Conservation (phyloP, 2,329 filamentous ascomycete genomes). For the Aspergillus sp. region DNA sequence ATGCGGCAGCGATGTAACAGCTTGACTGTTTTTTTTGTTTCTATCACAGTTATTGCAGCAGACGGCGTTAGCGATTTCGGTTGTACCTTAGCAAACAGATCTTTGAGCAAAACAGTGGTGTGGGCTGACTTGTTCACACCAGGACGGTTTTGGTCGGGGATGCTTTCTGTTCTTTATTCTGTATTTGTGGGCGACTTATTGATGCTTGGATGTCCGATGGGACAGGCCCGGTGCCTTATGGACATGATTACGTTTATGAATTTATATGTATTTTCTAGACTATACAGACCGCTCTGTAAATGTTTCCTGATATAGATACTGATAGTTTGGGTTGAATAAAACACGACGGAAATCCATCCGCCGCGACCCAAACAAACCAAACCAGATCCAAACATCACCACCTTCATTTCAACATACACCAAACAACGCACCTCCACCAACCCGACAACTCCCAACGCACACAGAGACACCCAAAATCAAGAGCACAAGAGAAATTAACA, state of each 20-base stretch:
- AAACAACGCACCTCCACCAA: neutral
- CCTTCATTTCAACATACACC: neutral
- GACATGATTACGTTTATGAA: neutral
- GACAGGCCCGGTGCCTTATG: constrained; percentile 7
- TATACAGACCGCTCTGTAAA: too few species aligned
- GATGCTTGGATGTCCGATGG: neutral
- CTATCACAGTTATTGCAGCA: constrained; percentile 24
- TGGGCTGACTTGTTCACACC: neutral
- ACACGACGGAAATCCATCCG: constrained; percentile 1
- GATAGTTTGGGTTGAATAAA: too few species aligned
- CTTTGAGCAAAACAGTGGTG: constrained; percentile 5
- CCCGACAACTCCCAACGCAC: neutral
- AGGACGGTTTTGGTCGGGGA: neutral
- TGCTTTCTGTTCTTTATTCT: neutral
- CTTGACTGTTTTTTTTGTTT: constrained; percentile 6
- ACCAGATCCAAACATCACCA: neutral
- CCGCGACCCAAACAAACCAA: constrained; percentile 5
- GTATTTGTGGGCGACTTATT: constrained; percentile 4
- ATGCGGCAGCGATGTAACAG: constrained; percentile 15
- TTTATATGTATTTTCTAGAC: neutral
- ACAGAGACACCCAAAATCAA: neutral
- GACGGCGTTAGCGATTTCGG: constrained; percentile 27
- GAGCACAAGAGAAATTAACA: neutral
- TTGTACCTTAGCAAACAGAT: constrained; percentile 11
- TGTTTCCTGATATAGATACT: too few species aligned